Evolutionary conservation across 192 early-diverging fungal species (phyloP), one percentile per base, ranked within the genome.

Genomic region (Backusella tarrabulga): DNA sequence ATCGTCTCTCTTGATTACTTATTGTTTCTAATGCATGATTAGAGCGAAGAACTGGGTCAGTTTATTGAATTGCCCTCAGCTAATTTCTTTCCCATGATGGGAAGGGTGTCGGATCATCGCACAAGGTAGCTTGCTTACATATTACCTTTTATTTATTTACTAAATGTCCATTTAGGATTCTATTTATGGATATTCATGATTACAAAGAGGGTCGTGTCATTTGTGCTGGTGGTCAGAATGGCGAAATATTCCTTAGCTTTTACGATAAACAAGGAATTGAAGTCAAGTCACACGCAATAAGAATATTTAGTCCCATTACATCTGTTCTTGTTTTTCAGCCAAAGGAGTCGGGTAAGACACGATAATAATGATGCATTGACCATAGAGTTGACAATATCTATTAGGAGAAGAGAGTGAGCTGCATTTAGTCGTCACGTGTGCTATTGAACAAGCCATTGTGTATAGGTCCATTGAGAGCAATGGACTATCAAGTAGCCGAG

Each of bases 401-500:
- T 71, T 40, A 35, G 40, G 38, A 23, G 75, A 71, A 15, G 74
- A 81, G 34, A 54, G 70, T 17, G 81, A 83, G 9, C 78, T 88
- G 8, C 81, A 86, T 77, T 40, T 90, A 34, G 72, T 90, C 14
- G 85, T 90, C 11, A 90, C 89, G 7, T 87, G 87, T 67, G 87
- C 89, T 3, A 85, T 86, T 50, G 89, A 90, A 72, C 84, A 85
- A 56, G 89, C 81, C 6, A 83, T 83, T 68, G 74, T 88, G 3
- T 90, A 88, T 76, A 89, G 88, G 17, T 75, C 82, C 36, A 80
- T 89, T 68, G 72, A 80, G 50, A 84, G 74, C 42, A 32, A 83
- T 76, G 80, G 83, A 54, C 41, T 88, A 7, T 67, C 67, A 26
- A 71, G 44, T 40, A 78, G 83, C 23, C 42, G 85, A 32, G 81